phyloP scores from a whole-genome alignment of 768 basidiomycete species.

The Coprinopsis sp. region DNA sequence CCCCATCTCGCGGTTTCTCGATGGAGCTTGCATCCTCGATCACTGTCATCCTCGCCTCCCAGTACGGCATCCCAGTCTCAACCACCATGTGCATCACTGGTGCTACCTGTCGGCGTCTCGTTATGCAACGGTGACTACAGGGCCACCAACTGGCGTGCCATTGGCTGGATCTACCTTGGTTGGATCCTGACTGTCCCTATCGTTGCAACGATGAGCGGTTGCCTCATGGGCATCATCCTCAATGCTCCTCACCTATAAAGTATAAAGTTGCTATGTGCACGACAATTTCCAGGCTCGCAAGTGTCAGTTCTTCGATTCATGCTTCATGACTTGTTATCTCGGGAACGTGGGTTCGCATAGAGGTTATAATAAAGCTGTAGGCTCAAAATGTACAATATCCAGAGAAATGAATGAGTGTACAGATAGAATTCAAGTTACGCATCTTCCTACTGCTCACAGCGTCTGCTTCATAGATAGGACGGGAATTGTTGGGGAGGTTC shows the following conservation, averaged over 20 bases:
- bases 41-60: slow-evolving; percentile 26
- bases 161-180: slow-evolving; percentile 24
- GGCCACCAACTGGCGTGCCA: slow-evolving; percentile 24
- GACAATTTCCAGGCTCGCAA: too few species aligned
- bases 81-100: slow-evolving; percentile 27
- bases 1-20: slow-evolving; percentile 24
- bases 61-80: slow-evolving; percentile 25
- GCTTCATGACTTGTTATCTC: too few species aligned
- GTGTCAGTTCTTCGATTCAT: too few species aligned
- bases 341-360: too few species aligned
- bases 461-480: too few species aligned
- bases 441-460: too few species aligned
- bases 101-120: slow-evolving; percentile 22
- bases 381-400: too few species aligned
- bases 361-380: too few species aligned
- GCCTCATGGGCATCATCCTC: slow-evolving; percentile 23
- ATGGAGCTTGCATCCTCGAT: slow-evolving; percentile 26
- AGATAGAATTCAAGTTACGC: too few species aligned
- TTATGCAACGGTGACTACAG: slow-evolving; percentile 24
- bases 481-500: too few species aligned
- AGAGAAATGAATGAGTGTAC: too few species aligned
- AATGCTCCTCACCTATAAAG: slow-evolving; percentile 23
- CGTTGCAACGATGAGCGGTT: slow-evolving; percentile 14
- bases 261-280: too few species aligned
- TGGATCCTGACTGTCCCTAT: slow-evolving; percentile 26